Conservation (phyloP, 805 yeast species). For the Saturnispora gosingensis region DNA sequence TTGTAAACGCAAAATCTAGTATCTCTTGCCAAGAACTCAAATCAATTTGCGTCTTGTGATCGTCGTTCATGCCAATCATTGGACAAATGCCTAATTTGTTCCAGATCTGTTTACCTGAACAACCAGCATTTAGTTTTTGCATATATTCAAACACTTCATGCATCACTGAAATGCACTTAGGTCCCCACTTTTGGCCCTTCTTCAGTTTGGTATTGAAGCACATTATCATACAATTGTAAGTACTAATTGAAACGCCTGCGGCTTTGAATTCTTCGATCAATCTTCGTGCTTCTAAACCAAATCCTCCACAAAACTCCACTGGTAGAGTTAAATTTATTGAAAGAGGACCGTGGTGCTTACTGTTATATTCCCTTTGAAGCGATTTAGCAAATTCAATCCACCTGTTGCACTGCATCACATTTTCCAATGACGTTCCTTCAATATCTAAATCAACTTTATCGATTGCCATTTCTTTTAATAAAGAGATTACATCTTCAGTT, state of each 20-base stretch:
- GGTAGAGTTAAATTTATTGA: constrained; percentile 23
- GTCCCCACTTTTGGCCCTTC: constrained; percentile 18
- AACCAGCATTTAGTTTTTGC: neutral
- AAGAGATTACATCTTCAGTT: constrained; percentile 8
- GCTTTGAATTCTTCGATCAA: constrained; percentile 13
- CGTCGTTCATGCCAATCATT: constrained; percentile 29
- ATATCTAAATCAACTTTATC: constrained; percentile 24
- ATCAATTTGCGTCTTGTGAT: constrained; percentile 16
- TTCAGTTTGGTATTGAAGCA: constrained; percentile 25
- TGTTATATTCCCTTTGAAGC: neutral
- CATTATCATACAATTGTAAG: constrained; percentile 25
- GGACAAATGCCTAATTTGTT: constrained; percentile 24
- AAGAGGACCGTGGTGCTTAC: neutral
- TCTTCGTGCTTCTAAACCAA: constrained; percentile 12
- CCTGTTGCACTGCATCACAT: constrained; percentile 6
- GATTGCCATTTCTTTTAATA: constrained; percentile 15
- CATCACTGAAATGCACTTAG: constrained; percentile 23
- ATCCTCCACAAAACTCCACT: constrained; percentile 21
- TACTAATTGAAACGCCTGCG: constrained; percentile 8
- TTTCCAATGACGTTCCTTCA: constrained; percentile 19
- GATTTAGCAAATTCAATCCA: constrained; percentile 10
- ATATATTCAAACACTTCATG: constrained; percentile 4
- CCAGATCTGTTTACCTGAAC: constrained; percentile 15
- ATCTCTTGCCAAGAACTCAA: constrained; percentile 19
- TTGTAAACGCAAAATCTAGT: constrained; percentile 14